Conservation (phyloP, 805 yeast genomes). For the Candida chauliodis region DNA sequence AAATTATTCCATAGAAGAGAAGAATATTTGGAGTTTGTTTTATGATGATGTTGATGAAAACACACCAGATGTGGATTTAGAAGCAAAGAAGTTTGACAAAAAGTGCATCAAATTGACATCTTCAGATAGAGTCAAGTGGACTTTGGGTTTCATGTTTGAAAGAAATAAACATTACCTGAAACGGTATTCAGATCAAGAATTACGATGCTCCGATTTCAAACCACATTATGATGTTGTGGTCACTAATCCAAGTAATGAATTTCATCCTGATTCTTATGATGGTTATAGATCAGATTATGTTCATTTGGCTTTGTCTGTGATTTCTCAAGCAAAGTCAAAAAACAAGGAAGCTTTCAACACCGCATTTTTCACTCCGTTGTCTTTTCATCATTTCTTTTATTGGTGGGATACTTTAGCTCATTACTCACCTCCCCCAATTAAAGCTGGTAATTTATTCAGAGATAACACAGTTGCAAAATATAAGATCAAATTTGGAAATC, state of each 20-base stretch:
- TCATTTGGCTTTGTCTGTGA: constrained; percentile 48
- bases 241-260: constrained; percentile 52
- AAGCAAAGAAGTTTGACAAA: constrained; percentile 33
- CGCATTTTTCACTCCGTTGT: constrained; percentile 36
- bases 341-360: constrained; percentile 31
- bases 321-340: constrained; percentile 17
- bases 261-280: constrained; percentile 72
- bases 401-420: constrained; percentile 42
- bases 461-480: constrained; percentile 17
- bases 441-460: constrained; percentile 32
- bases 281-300: constrained; percentile 81
- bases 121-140: constrained; percentile 72
- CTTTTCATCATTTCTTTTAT: constrained; percentile 34
- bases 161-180: constrained; percentile 41
- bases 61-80: constrained; percentile 21
- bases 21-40: constrained; percentile 36
- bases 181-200: constrained; percentile 32
- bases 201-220: constrained; percentile 45
- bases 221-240: constrained; percentile 65
- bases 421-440: constrained; percentile 31
- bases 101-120: constrained; percentile 52
- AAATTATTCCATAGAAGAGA: constrained; percentile 35
- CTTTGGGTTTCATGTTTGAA: constrained; percentile 70
- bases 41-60: constrained; percentile 20
- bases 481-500: constrained; percentile 35